phyloP scores from a whole-genome alignment of 345 rosid species.

The Corchorus olitorius region DNA sequence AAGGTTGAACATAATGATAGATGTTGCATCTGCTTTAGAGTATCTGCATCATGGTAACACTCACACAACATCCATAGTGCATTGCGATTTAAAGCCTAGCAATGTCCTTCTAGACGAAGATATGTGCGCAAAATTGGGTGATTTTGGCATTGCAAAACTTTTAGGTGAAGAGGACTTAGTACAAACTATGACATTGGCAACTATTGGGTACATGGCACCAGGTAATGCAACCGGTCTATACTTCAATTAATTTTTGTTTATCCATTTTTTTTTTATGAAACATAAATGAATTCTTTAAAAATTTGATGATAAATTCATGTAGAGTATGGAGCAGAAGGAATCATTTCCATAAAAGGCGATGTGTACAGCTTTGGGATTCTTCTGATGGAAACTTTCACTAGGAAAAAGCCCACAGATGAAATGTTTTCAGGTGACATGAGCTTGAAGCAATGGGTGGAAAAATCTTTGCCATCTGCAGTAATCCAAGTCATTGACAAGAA shows the following conservation, averaged over 20 bases:
- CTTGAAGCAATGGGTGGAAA: conserved; percentile 8
- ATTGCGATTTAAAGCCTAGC: conserved; percentile 21
- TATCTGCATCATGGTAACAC: conserved; percentile 21
- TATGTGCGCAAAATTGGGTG: conserved; percentile 16
- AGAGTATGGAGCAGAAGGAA: neutral
- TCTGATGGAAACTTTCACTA: neutral
- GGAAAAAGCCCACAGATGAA: neutral
- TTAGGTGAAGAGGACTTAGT: conserved; percentile 1
- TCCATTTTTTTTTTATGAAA: too few relatives aligned
- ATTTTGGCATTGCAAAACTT: conserved; percentile 22
- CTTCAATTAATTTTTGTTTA: too few relatives aligned
- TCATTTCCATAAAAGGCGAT: neutral
- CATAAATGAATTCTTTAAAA: too few relatives aligned
- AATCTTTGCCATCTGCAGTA: neutral
- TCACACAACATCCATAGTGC: neutral
- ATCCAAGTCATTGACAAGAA: neutral
- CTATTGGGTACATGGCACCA: conserved; percentile 21
- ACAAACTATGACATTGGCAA: conserved; percentile 13
- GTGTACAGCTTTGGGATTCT: neutral
- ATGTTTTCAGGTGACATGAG: neutral
- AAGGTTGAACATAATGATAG: conserved; percentile 19
- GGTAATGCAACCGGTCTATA: neutral
- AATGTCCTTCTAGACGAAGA: conserved; percentile 19
- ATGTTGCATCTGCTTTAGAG: conserved; percentile 17
- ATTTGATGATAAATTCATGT: neutral